Conservation (phyloP, 1,139 yeast genomes). For the Wickerhamiella pararugosa region DNA sequence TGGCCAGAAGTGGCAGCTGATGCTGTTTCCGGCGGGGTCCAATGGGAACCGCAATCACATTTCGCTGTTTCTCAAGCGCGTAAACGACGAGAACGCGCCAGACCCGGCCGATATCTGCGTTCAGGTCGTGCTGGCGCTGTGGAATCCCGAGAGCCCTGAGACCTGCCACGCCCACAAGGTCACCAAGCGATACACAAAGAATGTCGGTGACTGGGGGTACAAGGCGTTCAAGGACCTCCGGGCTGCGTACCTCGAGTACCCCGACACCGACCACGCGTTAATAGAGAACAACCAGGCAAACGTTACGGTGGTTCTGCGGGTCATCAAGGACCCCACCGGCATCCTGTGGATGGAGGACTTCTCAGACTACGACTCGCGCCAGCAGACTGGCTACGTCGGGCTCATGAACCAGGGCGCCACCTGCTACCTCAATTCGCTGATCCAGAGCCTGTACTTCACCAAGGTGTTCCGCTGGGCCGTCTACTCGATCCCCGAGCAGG, state of each 20-base stretch:
- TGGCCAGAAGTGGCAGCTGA: constrained; percentile 54
- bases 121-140: constrained; percentile 72
- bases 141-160: constrained; percentile 63
- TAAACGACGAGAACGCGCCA: neutral
- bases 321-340: constrained; percentile 82
- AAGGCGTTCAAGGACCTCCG: constrained; percentile 54
- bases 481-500: constrained; percentile 71
- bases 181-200: constrained; percentile 54
- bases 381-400: constrained; percentile 82
- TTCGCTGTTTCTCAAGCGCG: constrained; percentile 13
- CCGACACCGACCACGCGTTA: constrained; percentile 26
- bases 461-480: constrained; percentile 70
- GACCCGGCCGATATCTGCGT: constrained; percentile 38
- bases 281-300: constrained; percentile 46
- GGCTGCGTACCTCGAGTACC: constrained; percentile 26
- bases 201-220: constrained; percentile 94
- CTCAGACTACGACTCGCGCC: constrained; percentile 71
- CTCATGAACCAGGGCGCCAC: constrained; percentile 96
- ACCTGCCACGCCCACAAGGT: constrained; percentile 50
- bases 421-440: constrained; percentile 78
- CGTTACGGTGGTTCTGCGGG: constrained; percentile 61
- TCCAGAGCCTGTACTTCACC: constrained; percentile 84
- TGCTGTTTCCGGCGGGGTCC: constrained; percentile 65
- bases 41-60: constrained; percentile 10
- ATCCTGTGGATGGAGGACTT: constrained; percentile 78